Evolutionary conservation across 176 grass and related monocot species (phyloP).

Genomic region (Elymus sibiricus): DNA sequence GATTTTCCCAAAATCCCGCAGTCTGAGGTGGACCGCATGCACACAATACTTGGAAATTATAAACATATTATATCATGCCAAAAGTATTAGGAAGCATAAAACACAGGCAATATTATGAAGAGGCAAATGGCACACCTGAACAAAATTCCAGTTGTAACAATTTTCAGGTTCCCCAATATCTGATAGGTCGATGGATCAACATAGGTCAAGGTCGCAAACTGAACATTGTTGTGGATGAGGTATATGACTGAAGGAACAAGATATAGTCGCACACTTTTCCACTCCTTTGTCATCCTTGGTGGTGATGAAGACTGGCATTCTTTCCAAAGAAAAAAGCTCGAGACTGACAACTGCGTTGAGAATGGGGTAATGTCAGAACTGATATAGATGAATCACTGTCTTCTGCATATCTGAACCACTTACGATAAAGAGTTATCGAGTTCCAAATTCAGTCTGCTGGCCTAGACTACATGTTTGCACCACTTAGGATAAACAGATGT

Average conservation of each 20-base stretch:
- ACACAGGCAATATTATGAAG: constrained; percentile 2
- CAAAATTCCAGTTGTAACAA: constrained; percentile 94
- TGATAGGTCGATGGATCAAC: constrained; percentile 98
- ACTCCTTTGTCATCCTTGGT: constrained; percentile 86
- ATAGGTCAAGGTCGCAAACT: constrained; percentile 88
- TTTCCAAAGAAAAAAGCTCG: constrained; percentile 86
- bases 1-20: neutral
- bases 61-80: neutral
- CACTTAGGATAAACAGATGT: neutral
- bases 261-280: constrained; percentile 74
- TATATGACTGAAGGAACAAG: constrained; percentile 89
- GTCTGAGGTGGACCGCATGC: neutral
- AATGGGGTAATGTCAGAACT: constrained; percentile 28
- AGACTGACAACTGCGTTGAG: constrained; percentile 60
- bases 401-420: neutral
- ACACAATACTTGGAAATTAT: neutral
- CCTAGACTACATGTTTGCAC: neutral
- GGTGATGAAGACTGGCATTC: constrained; percentile 66
- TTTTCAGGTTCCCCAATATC: constrained; percentile 99
- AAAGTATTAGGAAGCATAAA: neutral
- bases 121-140: constrained; percentile 59
- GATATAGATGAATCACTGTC: neutral
- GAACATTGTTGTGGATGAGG: constrained; percentile 93
- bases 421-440: neutral
- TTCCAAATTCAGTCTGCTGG: neutral